Base-by-base conservation (phyloP, 2,329 filamentous ascomycete genomes). In the Monilinia fructigena region DNA sequence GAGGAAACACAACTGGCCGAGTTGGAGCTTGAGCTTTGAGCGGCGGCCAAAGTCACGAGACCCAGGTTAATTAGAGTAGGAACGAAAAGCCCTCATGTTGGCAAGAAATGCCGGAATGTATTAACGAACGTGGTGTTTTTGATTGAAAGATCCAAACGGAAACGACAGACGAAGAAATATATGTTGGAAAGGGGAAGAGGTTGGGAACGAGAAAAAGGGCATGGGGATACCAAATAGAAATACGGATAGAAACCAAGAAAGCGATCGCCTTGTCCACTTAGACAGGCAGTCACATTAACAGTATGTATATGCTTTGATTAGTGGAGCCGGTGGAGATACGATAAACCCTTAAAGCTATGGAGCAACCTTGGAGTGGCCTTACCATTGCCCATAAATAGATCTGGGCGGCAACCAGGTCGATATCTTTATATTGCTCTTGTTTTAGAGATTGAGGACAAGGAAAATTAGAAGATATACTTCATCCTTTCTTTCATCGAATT, bases 1-100 rank as follows among this genome's bases (percentile, higher is more conserved):
- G 45, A 50, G 5, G 67, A 54, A 35, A 68, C 67, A 31, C 67
- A 68, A 48, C 47, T 40, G 1, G 26, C 56, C n/a, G 18, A 12
- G n/a, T 18, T 38, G 52, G 59, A 38, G 48, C 20, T 55, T 10
- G 52, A 56, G 52, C 10, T 55, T 52, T 66, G 65, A 20, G 61
- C 66, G 42, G 28, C 50, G 18, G 45, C 42, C 28, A 67, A n/a
- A 38, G 66, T 18, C 14, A 60, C 45, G 4, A 60, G 42, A 12
- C 56, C 23, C 45, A 60, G 8, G 8, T 38, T 60, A 14, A 60
- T 23, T 16, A 60, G 20, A 35, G 56, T 23, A 50, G 45, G n/a
- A 23, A 50, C 8, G 11, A 12, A 12, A 38, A 4, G 20, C 12
- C 45, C 56, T 60, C 56, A 60, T 60, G 50, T 60, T 50, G 45